A percentile compares a stretch with the other conserved stretches of the same genome.
Conservation (phyloP, 768 basidiomycete species). For the Rhodotorula taiwanensis region DNA sequence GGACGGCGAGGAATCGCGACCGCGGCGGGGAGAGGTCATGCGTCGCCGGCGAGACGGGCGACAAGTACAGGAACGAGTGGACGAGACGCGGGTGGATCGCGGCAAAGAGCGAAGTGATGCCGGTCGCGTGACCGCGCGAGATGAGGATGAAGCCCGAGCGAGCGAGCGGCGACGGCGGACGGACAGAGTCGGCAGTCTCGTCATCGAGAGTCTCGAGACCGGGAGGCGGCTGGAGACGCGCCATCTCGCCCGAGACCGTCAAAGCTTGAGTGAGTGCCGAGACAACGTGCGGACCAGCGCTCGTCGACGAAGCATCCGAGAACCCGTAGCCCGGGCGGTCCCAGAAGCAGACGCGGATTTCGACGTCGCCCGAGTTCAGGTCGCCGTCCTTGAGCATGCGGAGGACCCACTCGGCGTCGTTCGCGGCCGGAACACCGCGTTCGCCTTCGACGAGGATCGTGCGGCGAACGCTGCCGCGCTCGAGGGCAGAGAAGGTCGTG, state of each 20-base stretch:
- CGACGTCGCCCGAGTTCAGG: constrained; percentile 23
- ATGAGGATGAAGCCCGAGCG: constrained; percentile 33
- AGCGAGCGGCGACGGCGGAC: constrained; percentile 28
- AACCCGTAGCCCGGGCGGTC: constrained; percentile 37
- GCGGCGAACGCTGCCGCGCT: constrained; percentile 24
- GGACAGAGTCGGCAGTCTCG: neutral
- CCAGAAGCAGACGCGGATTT: constrained; percentile 34
- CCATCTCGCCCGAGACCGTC: constrained; percentile 29
- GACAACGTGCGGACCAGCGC: constrained; percentile 17
- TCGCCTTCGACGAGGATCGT: constrained; percentile 35
- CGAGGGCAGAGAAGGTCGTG: neutral
- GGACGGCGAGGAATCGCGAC: constrained; percentile 3
- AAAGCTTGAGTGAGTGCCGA: constrained; percentile 32
- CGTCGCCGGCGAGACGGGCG: constrained; percentile 21
- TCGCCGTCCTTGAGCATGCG: constrained; percentile 32
- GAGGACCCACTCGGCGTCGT: constrained; percentile 29
- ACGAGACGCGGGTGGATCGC: constrained; percentile 23
- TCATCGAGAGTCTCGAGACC: neutral
- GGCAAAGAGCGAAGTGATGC: constrained; percentile 29
- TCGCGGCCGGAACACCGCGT: constrained; percentile 20
- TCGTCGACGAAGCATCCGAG: constrained; percentile 25
- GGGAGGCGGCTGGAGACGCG: constrained; percentile 31
- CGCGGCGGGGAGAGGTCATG: neutral
- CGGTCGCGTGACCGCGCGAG: constrained; percentile 16
- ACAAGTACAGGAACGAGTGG: constrained; percentile 32